A percentile compares a stretch with the other conserved stretches of the same genome.
phyloP scores from a whole-genome alignment of 306 rosid genomes.

The Herpetospermum pedunculosum region DNA sequence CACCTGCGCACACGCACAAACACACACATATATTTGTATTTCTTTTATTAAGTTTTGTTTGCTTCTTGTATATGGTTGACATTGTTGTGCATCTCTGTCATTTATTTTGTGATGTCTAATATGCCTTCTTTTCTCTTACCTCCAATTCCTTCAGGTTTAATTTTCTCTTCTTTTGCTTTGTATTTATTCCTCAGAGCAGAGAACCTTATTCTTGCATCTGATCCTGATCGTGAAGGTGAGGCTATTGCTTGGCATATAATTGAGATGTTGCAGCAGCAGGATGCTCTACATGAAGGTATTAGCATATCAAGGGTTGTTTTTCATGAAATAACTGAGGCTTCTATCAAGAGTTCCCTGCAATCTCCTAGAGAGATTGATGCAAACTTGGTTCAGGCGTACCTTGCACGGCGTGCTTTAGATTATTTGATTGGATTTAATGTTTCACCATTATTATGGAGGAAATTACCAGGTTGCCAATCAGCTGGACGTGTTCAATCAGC shows the following conservation, averaged over 20 bases:
- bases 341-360: conserved; percentile 67
- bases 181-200: conserved; percentile 77
- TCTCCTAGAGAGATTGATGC: conserved; percentile 68
- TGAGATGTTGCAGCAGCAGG: conserved; percentile 94
- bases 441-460: conserved; percentile 94
- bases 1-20: background rate
- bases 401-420: conserved; percentile 95
- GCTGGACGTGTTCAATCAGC: conserved; percentile 99
- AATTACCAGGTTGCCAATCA: conserved; percentile 94
- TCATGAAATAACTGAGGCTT: conserved; percentile 87
- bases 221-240: conserved; percentile 99
- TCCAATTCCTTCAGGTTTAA: conserved; percentile 12
- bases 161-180: conserved; percentile 17
- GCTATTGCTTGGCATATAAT: conserved; percentile 96
- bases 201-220: conserved; percentile 94
- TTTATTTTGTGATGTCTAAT: background rate
- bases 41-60: background rate
- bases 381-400: conserved; percentile 88
- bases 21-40: background rate
- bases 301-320: conserved; percentile 67
- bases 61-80: conserved; percentile 8
- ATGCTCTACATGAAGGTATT: conserved; percentile 50
- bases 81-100: background rate
- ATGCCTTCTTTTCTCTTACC: conserved; percentile 11
- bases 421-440: conserved; percentile 93